phyloP scores from a whole-genome alignment of 345 rosid species.

The Salix dunnii region DNA sequence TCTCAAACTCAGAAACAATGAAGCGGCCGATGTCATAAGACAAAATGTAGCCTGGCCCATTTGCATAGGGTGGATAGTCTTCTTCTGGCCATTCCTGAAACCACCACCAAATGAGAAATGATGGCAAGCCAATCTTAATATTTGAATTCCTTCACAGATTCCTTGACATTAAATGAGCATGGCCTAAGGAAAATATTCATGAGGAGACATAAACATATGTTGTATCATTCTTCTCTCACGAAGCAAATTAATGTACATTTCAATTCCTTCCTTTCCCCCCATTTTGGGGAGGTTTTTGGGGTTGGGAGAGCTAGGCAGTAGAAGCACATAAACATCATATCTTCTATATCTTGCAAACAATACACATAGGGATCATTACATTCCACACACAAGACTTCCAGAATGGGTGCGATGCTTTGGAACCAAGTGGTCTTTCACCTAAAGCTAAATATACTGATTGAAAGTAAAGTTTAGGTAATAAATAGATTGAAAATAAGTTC shows the following conservation, averaged over 20 bases:
- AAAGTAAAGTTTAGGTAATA: background rate
- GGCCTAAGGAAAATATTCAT: background rate
- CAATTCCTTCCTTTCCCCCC: background rate
- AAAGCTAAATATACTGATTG: background rate
- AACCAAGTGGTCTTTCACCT: background rate
- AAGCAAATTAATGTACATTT: no score
- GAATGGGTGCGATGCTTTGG: background rate
- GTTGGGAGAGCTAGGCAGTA: background rate
- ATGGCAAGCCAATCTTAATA: constrained; percentile 3
- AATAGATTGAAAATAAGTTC: background rate
- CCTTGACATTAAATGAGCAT: background rate
- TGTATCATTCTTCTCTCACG: background rate
- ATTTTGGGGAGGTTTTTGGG: background rate
- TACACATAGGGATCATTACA: background rate
- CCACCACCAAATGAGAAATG: constrained; percentile 14
- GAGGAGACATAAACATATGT: background rate
- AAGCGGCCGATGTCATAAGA: constrained; percentile 73
- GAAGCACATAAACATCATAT: background rate
- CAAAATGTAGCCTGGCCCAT: constrained; percentile 87
- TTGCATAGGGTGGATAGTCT: constrained; percentile 93
- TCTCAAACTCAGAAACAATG: constrained; percentile 79
- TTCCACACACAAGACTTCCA: background rate
- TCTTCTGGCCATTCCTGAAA: constrained; percentile 97
- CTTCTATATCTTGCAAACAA: background rate
- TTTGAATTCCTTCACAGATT: constrained; percentile 3